phyloP scores from a whole-genome alignment of 208 protist species.

The Porcisia hertigi region DNA sequence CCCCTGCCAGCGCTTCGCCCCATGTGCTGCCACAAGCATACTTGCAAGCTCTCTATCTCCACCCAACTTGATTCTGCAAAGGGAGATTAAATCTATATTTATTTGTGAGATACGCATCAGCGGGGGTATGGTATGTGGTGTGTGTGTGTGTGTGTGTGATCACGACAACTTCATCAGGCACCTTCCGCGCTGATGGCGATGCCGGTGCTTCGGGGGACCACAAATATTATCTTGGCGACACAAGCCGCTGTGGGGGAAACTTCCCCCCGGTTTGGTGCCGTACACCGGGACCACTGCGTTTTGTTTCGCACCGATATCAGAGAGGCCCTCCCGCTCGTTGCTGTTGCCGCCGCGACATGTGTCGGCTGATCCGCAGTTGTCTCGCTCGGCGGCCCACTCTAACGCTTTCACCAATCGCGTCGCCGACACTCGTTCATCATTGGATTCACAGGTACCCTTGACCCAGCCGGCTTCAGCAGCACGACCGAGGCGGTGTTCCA shows the following conservation, averaged over 20 bases:
- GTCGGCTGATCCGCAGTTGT: not conserved
- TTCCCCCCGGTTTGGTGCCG: constrained; percentile 7
- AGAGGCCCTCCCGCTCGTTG: not conserved
- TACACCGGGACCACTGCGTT: constrained; percentile 27
- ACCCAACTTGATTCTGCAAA: too few relatives aligned
- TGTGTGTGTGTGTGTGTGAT: too few relatives aligned
- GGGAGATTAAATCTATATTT: too few relatives aligned
- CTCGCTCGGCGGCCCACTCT: not conserved
- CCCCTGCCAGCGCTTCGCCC: too few relatives aligned
- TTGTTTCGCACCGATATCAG: constrained; percentile 7
- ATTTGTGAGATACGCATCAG: too few relatives aligned
- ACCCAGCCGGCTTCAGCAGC: not conserved
- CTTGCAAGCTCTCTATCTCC: too few relatives aligned
- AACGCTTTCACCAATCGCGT: not conserved
- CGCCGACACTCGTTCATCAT: not conserved
- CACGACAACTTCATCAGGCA: not conserved
- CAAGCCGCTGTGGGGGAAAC: not conserved
- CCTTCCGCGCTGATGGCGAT: not conserved
- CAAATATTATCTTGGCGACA: not conserved
- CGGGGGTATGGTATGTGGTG: too few relatives aligned
- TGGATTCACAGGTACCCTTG: not conserved
- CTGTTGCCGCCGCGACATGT: not conserved
- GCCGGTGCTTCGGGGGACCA: not conserved
- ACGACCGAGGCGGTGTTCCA: too few relatives aligned
- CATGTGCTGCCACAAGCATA: too few relatives aligned